Base-by-base conservation (phyloP, 371 early-diverging fungal species). In the Cladochytrium tenue region DNA sequence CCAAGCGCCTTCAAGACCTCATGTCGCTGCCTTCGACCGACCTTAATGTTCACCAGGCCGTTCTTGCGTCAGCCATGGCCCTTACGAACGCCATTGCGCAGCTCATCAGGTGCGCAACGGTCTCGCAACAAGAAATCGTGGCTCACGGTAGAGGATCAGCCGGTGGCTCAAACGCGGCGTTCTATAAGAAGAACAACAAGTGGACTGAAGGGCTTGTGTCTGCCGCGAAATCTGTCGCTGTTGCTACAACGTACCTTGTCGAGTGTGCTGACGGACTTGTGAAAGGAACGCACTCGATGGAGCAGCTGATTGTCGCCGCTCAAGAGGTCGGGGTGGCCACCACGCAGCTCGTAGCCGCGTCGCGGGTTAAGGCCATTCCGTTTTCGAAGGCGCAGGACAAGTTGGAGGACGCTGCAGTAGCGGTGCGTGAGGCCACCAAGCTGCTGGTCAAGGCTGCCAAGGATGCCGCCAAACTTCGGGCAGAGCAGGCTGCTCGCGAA, bases 131-230 rank as follows among this genome's bases (percentile, higher is more conserved):
- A 73, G 98, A 98, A 78, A 94, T 96, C 80, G 97, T 96, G 2
- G 88, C 94, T 0, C 92, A 95, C 73, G 96, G 96, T 25, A 85
- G 91, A 43, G 96, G 94, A 0, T 87, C 92, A 34, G 90, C 90
- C 56, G 43, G 43, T 7, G 43, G 43, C 13, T 43, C 43, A 20
- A 66, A 27, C 7, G 90, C 91, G 2, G 94, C 93, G 0, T 97
- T 96, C 75, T 98, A 98, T 88, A 96, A 96, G 75, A 96, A 96
- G 86, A 93, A 98, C 81, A 95, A 95, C 82, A 89, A 95, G 68
- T 98, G 98, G 98, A 98, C 96, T 1, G 97, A 98, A 72, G 98
- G 98, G 25, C 84, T 98, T 32, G 95, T 98, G 60, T 93, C 95
- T 1, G 98, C 98, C 0, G 97, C 98, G 53, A 93, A 95, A 76